Evolutionary conservation across 1,139 yeast species (phyloP), one percentile per base, ranked within the genome.

Genomic region (Chernovozyma aurita): DNA sequence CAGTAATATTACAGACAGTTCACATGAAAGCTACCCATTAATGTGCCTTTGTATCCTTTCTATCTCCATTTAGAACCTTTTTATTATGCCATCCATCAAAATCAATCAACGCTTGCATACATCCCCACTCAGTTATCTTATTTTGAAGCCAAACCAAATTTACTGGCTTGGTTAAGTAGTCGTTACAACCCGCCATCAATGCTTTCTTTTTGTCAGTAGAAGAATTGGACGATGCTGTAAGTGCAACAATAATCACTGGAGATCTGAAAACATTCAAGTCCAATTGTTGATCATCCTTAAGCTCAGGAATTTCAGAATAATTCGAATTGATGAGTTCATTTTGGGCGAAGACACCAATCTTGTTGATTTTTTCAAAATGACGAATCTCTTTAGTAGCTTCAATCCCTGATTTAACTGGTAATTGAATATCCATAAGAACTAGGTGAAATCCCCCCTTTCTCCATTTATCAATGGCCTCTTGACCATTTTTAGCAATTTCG

Each of bases 81-180:
- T 63, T 65, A 13, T 53, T 53, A 43, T 81, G 81, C 96, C 96
- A 92, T 25, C 95, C 95, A 58, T 92, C 97, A 58, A 85, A 92
- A 61, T 92, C 95, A 57, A 92, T 90, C 42, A 92, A 66, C 1
- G 97, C 97, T 63, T 92, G 98, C 98, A 92, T 92, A 53, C 86
- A 80, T 2, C 94, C 94, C 97, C 97, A 90, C 61, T 92, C 98
- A 3, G 92, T 86, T 41, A 92, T 85, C 62, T 92, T 92, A 52
- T 85, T 87, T 50, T 90, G 88, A 37, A 92, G 68, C 98, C 98
- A 92, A 29, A 81, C 88, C 50, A 92, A 70, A 51, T 88, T 90
- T 12, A 94, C 98, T 0, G 98, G 98, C 46, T 92, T 92, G n/a
- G 97, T 92, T 49, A 92, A 66, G 59, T 84, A 92, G 59, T 92